Evolutionary conservation across 1,284 basidiomycete species (phyloP).

Genomic region (Leccinum subspadiceum): DNA sequence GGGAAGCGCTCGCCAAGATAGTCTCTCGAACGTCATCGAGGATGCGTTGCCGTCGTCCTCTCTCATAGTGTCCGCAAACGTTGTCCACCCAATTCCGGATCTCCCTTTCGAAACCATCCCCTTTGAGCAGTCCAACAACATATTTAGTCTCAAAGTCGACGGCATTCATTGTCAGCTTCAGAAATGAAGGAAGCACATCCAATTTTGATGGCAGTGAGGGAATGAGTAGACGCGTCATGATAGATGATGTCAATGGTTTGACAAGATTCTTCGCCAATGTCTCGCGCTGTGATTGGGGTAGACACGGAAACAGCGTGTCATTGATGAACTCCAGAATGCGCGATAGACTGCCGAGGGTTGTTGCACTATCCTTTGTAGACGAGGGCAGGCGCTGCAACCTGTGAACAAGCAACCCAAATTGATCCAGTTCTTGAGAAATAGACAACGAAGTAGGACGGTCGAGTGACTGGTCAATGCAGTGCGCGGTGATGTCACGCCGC

Average conservation of each 20-base stretch:
- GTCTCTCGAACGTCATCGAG: slow-evolving; percentile 55
- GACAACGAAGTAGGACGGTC: slow-evolving; percentile 49
- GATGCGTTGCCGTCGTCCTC: slow-evolving; percentile 59
- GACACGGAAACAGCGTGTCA: slow-evolving; percentile 49
- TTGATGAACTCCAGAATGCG: slow-evolving; percentile 55
- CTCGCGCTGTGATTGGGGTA: slow-evolving; percentile 47
- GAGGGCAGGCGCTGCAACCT: slow-evolving; percentile 48
- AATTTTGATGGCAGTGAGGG: slow-evolving; percentile 66
- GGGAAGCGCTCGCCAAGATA: slow-evolving; percentile 37
- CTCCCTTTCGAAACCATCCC: slow-evolving; percentile 46
- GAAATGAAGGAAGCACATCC: slow-evolving; percentile 54
- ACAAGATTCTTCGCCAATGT: slow-evolving; percentile 52
- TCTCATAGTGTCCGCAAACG: slow-evolving; percentile 70
- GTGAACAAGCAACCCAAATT: slow-evolving; percentile 26
- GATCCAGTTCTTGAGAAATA: slow-evolving; percentile 37
- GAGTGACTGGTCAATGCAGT: slow-evolving; percentile 60
- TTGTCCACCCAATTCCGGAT: slow-evolving; percentile 63
- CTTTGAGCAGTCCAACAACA: slow-evolving; percentile 49
- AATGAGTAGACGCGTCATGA: slow-evolving; percentile 65
- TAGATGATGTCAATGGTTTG: slow-evolving; percentile 54
- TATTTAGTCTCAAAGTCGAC: slow-evolving; percentile 62
- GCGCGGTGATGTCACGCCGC: slow-evolving; percentile 59
- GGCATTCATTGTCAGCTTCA: slow-evolving; percentile 53
- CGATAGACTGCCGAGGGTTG: slow-evolving; percentile 50
- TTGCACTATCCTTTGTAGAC: slow-evolving; percentile 40